Evolutionary conservation across 1,139 yeast genomes (phyloP), one percentile per base, ranked within the genome.

Genomic region (Pneumocystis carinii): DNA sequence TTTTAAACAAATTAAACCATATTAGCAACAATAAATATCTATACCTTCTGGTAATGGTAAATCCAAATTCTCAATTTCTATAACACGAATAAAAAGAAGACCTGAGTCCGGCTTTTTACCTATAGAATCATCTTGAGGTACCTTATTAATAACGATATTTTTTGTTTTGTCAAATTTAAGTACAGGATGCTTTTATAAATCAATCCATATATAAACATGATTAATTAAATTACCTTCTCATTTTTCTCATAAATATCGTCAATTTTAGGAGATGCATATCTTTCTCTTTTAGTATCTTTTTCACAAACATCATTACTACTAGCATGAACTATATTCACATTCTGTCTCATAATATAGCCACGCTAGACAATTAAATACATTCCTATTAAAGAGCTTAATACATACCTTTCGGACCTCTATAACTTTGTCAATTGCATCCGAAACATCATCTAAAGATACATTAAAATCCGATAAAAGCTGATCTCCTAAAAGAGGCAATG

Each of bases 241-340:
- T 12, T 12, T 19, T 48, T 48, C 27, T 48, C 55, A 24, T 48
- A 8, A 24, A 8, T 19, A 48, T 24, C 27, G 14, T 48, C 14
- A 24, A 48, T 3, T 24, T 48, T 48, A 19, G 19, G 19, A 10
- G 14, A 14, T 10, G 7, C 53, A 48, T 8, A 19, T 12, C n/a
- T 48, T 17, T 24, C 55, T 48, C 27, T 48, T 48, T 48, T 29
- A 24, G 10, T 24, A 48, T 48, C 24, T 24, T 12, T 12, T 2
- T 24, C 32, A 24, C 14, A 48, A 48, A 6, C 10, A 48, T 48
- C 55, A 10, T 35, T 36, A 36, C 42, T 37, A 8, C 39, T 56
- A 15, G 66, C 66, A 48, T 64, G 66, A n/a, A 64, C 65, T n/a
- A 64, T 41, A 39, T 63, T 37, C 24, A 64, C 32, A 38, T 64